Conservation (phyloP, 139 green algal genomes). For the Chlorella vulgaris region DNA sequence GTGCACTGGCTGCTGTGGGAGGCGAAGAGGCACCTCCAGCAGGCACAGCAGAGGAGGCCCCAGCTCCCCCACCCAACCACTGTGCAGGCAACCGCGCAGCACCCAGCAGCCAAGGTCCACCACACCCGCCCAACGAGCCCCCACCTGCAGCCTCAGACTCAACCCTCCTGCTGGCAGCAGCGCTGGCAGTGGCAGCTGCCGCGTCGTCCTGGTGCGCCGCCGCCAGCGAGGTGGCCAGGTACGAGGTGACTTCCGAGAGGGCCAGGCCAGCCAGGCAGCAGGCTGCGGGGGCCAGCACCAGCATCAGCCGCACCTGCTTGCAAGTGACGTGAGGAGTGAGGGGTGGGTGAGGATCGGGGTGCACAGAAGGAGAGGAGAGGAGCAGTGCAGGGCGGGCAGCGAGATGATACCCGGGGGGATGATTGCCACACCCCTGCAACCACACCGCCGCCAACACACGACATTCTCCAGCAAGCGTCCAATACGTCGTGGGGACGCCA, state of each 20-base stretch:
- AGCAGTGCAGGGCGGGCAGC: no score
- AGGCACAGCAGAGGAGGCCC: neutral
- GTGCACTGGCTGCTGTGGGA: neutral
- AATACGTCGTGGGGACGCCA: no score
- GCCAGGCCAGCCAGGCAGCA: constrained; percentile 91
- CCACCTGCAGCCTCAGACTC: neutral
- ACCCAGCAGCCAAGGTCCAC: no score
- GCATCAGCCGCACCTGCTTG: constrained; percentile 92
- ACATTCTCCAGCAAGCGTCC: no score
- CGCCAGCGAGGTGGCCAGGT: constrained; percentile 27
- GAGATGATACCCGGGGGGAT: no score
- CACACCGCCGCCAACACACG: no score
- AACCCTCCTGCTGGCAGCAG: constrained; percentile 2
- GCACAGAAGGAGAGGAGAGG: neutral
- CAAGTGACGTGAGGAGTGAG: neutral
- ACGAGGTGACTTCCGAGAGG: constrained; percentile 49
- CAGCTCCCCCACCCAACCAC: no score
- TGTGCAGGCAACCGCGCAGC: no score
- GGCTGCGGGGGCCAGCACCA: constrained; percentile 93
- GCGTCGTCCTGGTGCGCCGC: neutral
- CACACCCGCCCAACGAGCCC: no score
- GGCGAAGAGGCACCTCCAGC: neutral
- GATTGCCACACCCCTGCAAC: no score
- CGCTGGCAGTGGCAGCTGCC: neutral
- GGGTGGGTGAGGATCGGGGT: neutral